Evolutionary conservation across 495 filamentous ascomycete species (phyloP), one percentile per base, ranked within the genome.

Genomic region (Amphirosellinia nigrospora): DNA sequence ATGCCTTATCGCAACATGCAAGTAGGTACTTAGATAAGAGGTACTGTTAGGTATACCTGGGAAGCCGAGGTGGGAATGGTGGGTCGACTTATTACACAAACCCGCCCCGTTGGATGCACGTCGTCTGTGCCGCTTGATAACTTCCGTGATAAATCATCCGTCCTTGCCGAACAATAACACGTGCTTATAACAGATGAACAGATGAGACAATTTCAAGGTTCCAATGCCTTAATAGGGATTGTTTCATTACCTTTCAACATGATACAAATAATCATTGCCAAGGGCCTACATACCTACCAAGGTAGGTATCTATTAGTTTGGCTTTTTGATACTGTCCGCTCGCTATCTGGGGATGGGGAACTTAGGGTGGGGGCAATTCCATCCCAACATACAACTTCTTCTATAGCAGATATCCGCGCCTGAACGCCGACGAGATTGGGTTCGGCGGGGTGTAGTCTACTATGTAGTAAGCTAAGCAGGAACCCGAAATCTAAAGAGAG

Each of bases 1-100:
- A n/a, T 26, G 46, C 46, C 46, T 21, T 30, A 53, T 30, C 26
- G 30, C 28, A 2, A 36, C 30, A 34, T 58, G 32, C 2, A 58
- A n/a, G n/a, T n/a, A n/a, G n/a, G 55, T 58, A 58, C 55, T 58
- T 58, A 58, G 55, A 58, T 58, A 58, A 58, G 55, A 36, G 21
- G 55, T 34, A 58, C 55, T 8, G 2, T 0, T 10, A 9, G 16
- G 53, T 56, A 56, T 16, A 30, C 2, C 4, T 10, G 21, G 26
- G 23, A 26, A 53, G 32, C 55, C 55, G 21, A 58, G 30, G 34
- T 10, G 28, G 23, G 30, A 58, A 36, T 36, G 55, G 55, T 58
- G 55, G 30, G 55, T 21, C n/a, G 8, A 43, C 38, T n/a, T 15
- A 45, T 43, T 63, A 52, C 55, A n/a, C 55, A 21, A 58, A 36